phyloP scores from a whole-genome alignment of 257 asterid genomes.

The Scutellaria minor region DNA sequence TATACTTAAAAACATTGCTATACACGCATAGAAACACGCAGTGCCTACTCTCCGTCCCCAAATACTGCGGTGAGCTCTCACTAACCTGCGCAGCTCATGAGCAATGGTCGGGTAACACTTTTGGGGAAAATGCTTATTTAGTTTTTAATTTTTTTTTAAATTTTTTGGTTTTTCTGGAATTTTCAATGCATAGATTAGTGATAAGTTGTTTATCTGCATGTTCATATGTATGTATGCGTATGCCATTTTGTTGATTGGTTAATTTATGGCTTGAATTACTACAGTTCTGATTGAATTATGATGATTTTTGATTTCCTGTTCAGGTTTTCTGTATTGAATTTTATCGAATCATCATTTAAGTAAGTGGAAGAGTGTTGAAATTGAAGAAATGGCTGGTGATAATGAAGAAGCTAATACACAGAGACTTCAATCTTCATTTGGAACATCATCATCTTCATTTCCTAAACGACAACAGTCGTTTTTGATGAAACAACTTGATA shows the following conservation, averaged over 20 bases:
- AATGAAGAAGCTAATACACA: constrained; percentile 65
- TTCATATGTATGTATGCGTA: constrained; percentile 17
- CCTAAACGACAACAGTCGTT: constrained; percentile 51
- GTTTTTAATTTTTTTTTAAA: not conserved
- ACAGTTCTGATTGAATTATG: constrained; percentile 26
- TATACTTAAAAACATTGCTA: constrained; percentile 14
- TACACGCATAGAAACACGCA: constrained; percentile 27
- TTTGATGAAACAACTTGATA: constrained; percentile 59
- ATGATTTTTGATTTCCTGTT: constrained; percentile 31
- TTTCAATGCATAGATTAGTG: not conserved
- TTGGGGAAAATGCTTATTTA: constrained; percentile 4
- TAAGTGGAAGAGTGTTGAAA: constrained; percentile 26
- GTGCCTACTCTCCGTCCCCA: constrained; percentile 24
- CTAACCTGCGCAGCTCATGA: constrained; percentile 36
- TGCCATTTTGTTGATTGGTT: constrained; percentile 29
- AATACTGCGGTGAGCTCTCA: constrained; percentile 46
- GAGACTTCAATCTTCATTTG: constrained; percentile 76
- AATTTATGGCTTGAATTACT: constrained; percentile 10
- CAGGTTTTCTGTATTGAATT: constrained; percentile 37
- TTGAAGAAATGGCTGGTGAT: constrained; percentile 68
- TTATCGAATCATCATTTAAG: not conserved
- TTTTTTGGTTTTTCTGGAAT: constrained; percentile 4
- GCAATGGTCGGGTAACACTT: constrained; percentile 24
- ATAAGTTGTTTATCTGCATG: constrained; percentile 24
- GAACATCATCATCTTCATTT: constrained; percentile 74